Percentiles rank a stretch among this genome's conserved stretches.
Conservation (phyloP, 441 rosid species). For the Jatropha podagrica region DNA sequence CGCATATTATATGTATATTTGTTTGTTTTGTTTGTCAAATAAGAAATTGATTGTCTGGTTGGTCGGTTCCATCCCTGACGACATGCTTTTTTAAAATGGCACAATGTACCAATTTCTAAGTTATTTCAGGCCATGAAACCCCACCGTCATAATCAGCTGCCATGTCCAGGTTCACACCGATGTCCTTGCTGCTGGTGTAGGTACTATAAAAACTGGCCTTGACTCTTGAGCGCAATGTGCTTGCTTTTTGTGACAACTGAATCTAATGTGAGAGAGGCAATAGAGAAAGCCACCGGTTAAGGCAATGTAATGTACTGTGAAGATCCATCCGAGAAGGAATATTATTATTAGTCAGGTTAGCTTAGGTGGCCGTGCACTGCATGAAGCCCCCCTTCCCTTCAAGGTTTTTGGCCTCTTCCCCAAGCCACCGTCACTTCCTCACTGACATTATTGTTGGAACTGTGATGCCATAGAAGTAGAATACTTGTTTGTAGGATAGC, state of each 20-base stretch:
- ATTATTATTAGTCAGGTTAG: not conserved
- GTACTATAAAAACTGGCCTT: too few species aligned
- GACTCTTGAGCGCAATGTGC: too few species aligned
- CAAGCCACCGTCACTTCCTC: not conserved
- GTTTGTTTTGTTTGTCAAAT: too few species aligned
- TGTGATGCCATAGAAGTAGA: not conserved
- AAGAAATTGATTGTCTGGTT: too few species aligned
- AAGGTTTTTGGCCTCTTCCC: not conserved
- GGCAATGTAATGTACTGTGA: not conserved
- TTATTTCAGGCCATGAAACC: too few species aligned
- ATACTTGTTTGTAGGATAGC: not conserved
- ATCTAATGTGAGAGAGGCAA: not conserved
- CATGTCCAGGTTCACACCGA: too few species aligned
- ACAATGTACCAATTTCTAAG: too few species aligned
- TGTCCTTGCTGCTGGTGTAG: too few species aligned
- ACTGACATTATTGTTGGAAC: not conserved
- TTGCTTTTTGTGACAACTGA: not conserved
- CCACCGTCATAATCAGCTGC: too few species aligned
- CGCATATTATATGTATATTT: not conserved
- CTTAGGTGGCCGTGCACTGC: not conserved
- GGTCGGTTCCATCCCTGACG: too few species aligned
- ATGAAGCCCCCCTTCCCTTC: not conserved
- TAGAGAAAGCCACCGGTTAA: not conserved
- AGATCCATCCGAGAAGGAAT: not conserved
- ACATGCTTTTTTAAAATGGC: too few species aligned